Evolutionary conservation across 371 early-diverging fungal species (phyloP).

Genomic region (Ecytonucleospora hepatopenaei): DNA sequence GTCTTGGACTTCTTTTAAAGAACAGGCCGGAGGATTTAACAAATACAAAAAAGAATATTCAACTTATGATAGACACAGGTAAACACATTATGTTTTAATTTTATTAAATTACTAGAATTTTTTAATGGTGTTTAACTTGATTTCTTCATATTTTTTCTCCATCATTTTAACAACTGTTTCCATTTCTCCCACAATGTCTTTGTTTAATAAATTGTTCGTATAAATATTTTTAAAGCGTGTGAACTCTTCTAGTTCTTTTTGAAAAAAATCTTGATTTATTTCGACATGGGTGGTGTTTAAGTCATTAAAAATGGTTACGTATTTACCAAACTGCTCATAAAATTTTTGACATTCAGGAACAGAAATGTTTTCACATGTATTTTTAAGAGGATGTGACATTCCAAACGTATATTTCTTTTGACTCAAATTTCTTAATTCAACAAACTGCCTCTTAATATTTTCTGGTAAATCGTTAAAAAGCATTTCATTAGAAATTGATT

Average conservation of each 20-base stretch:
- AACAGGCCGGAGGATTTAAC: no score
- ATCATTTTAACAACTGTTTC: neutral
- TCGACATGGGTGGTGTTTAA: neutral
- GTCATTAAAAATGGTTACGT: neutral
- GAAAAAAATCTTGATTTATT: neutral
- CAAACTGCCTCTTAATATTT: neutral
- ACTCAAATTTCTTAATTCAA: neutral
- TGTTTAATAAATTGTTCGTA: neutral
- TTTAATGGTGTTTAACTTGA: neutral
- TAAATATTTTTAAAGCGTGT: neutral
- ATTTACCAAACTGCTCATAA: neutral
- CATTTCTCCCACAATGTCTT: neutral
- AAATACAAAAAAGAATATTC: no score
- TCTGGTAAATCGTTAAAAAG: conserved; percentile 3
- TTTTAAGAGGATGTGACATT: neutral
- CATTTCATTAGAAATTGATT: neutral
- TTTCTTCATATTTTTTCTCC: neutral
- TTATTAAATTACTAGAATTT: neutral
- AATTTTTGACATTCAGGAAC: neutral
- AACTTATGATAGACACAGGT: no score
- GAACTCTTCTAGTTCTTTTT: neutral
- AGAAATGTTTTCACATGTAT: neutral
- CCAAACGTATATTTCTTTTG: neutral
- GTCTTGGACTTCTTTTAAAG: no score
- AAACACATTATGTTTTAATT: no score